Base-by-base conservation (phyloP, 345 rosid species). In the Gossypioides kirkii region DNA sequence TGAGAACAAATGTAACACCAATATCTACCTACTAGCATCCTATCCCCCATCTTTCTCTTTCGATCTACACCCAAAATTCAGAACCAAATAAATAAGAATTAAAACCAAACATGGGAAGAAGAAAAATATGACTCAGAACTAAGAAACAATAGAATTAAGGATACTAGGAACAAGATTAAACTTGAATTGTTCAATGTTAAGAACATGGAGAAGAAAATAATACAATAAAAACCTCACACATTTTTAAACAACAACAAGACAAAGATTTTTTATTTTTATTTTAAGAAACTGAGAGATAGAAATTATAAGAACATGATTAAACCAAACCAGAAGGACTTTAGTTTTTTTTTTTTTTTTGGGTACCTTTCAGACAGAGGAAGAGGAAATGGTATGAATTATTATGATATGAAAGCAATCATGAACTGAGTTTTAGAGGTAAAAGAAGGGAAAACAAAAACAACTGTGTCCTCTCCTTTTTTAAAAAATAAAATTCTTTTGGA, bases 1-100 rank as follows among this genome's bases (percentile, higher is more conserved):
- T 63, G 86, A 42, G 82, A 80, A 65, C 91, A 89, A 74, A 81
- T 66, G 85, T 91, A 80, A 78, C 97, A 91, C 89, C 98, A 93
- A 38, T 79, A 87, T 16, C 75, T 82, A 59, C 80, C 60, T 20
- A 55, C 60, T 9, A 77, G 76, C 82, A 67, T 80, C 70, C 85
- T 67, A 67, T 86, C 94, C 78, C 80, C 92, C 94, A 90, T 87
- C 75, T 74, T 65, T 69, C 63, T 8, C 28, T 55, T 22, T 22
- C 9, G 20, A 55, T 55, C 60, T 55, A 3, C 60, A 20, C 28
- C 28, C 38, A 32, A 55, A 55, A 55, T 55, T 20, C 4, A 22
- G 14, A 53, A n/a, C 8, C 6, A 53, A n/a, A 8, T 1, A 6
- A 53, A 53, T 7, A 49, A 49, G n/a, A 49, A 49, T 47, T 47